Evolutionary conservation across 83 land plant genomes (phyloP), one percentile per base, ranked within the genome.

Genomic region (Diphasiastrum complanatum): DNA sequence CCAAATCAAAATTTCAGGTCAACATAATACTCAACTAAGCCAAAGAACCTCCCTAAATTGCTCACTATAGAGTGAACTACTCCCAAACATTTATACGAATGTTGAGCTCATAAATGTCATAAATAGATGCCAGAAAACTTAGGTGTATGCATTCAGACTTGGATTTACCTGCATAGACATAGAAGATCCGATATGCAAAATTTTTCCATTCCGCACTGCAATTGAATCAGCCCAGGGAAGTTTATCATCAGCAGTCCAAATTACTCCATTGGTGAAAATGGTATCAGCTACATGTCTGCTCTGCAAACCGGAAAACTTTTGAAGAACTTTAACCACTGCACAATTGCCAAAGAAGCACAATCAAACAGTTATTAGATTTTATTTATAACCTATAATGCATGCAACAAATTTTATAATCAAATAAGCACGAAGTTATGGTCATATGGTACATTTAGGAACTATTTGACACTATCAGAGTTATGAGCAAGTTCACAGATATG

Each of bases 151-250:
- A 19, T 32, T 33, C 12, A 41, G 18, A 54, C 12, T 32, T 14
- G n/a, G 31, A 28, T 0, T 20, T 28, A 77, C 97, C 92, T 84
- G 69, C 33, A 86, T 25, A 14, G 69, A 61, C 11, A 82, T 67
- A 16, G 67, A 69, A 45, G 66, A 62, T 19, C 97, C 97, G 40
- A 91, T 56, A 3, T 65, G 51, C 12, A 91, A 50, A 40, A 91
- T 82, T 33, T 84, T 71, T n/a, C 81, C 86, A 29, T 71, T 47
- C 3, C 69, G 61, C 33, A 86, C 57, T 18, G 86, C 84, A 82
- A 91, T 81, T 31, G 86, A 76, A 33, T 84, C 79, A 31, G 86
- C 93, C 60, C 82, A 82, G 8, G 86, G 89, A 27, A 68, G 65
- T 34, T 76, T 62, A 18, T 70, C 53, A 36, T 84, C 81, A 35